These are phyloP conservation scores for Torrubiella hemipterigena DNA, from an alignment of 2,329 filamentous ascomycete species.

Conservation along the genomic window DNA sequence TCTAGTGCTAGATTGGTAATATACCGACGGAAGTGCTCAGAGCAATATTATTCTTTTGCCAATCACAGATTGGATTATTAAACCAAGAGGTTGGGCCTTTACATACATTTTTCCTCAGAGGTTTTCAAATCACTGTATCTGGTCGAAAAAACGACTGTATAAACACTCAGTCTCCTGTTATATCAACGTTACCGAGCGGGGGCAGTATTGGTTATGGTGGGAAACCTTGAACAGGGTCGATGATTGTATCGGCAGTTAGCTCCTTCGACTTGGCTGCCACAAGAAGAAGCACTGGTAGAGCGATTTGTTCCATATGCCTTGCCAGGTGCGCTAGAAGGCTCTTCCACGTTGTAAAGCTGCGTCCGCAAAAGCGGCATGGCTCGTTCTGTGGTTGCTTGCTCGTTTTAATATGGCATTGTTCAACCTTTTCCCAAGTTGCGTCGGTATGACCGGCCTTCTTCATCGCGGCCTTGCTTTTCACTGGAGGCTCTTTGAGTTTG, in stretches of 20 bases:
- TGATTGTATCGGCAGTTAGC: slow-evolving; percentile 50
- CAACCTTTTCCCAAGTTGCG: slow-evolving; percentile 65
- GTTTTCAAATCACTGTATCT: too few relatives aligned
- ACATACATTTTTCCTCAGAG: too few relatives aligned
- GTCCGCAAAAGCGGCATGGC: slow-evolving; percentile 78
- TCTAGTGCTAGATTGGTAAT: too few relatives aligned
- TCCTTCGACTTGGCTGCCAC: slow-evolving; percentile 34
- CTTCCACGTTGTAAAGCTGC: slow-evolving; percentile 74
- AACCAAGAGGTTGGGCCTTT: too few relatives aligned
- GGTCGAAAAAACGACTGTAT: too few relatives aligned
- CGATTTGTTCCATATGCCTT: slow-evolving; percentile 89
- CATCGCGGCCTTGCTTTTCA: slow-evolving; percentile 59
- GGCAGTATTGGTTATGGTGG: too few relatives aligned
- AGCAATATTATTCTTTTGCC: too few relatives aligned
- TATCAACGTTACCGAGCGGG: too few relatives aligned
- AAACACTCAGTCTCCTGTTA: too few relatives aligned
- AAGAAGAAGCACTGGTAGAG: slow-evolving; percentile 64
- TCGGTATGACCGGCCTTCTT: slow-evolving; percentile 47
- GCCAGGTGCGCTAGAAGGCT: slow-evolving; percentile 84
- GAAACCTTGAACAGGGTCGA: slow-evolving; percentile 53
- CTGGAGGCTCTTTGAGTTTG: slow-evolving; percentile 71
- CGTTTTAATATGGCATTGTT: slow-evolving; percentile 65
- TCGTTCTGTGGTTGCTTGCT: slow-evolving; percentile 55
- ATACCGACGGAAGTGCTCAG: too few relatives aligned
- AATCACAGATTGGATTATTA: too few relatives aligned